Percentiles rank a stretch among this genome's conserved stretches.
These are phyloP conservation scores for Podospora pseudocomata DNA, from an alignment of 495 filamentous ascomycete genomes.

Conservation along the genomic window DNA sequence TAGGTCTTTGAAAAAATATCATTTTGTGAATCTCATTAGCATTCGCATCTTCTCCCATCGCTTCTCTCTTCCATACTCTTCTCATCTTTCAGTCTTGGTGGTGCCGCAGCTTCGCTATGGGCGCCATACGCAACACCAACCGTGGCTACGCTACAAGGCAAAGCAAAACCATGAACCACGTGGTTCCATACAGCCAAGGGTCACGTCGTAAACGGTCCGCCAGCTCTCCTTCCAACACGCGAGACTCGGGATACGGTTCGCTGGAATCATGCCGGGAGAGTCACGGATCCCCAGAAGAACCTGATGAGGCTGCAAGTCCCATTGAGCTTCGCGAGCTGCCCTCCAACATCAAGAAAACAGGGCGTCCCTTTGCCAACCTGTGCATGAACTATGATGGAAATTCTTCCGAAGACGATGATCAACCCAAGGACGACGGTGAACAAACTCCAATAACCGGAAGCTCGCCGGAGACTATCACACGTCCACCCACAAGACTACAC, in stretches of 20 bases:
- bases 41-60: background rate
- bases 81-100: background rate
- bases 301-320: background rate
- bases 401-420: constrained; percentile 27
- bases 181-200: constrained; percentile 5
- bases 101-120: constrained; percentile 6
- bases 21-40: background rate
- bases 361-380: constrained; percentile 5
- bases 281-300: background rate
- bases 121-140: constrained; percentile 17
- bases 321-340: constrained; percentile 7
- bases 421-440: constrained; percentile 9
- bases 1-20: background rate
- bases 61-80: background rate
- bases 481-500: background rate
- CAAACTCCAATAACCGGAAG: background rate
- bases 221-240: constrained; percentile 14
- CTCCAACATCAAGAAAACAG: constrained; percentile 6
- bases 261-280: background rate
- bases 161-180: constrained; percentile 6
- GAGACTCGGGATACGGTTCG: constrained; percentile 32
- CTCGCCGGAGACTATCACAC: background rate
- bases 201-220: constrained; percentile 16
- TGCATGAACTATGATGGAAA: constrained; percentile 26
- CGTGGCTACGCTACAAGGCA: background rate